Percentiles rank a stretch among this genome's conserved stretches.
Conservation (phyloP, 2,329 filamentous ascomycete genomes). For the Talaromyces sp. region DNA sequence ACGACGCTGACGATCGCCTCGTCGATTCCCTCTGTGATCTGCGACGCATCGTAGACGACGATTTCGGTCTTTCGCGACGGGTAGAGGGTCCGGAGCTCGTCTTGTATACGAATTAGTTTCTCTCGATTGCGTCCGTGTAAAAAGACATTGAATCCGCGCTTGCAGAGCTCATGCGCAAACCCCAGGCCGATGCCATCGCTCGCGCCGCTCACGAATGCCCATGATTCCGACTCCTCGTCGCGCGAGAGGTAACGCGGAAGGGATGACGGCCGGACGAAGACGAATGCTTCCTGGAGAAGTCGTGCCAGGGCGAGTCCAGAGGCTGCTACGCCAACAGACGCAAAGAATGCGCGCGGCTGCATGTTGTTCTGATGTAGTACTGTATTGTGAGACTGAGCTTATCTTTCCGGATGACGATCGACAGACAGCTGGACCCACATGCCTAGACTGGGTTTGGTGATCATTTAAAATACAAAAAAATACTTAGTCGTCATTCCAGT, state of each 20-base stretch:
- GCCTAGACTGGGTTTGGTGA: too few species aligned
- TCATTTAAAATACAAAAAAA: too few species aligned
- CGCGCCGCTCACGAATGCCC: constrained; percentile 50
- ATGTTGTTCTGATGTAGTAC: neutral
- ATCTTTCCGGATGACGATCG: neutral
- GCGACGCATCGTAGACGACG: constrained; percentile 42
- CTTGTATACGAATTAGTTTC: constrained; percentile 43
- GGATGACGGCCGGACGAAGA: constrained; percentile 15
- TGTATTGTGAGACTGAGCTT: neutral
- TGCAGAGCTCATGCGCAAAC: constrained; percentile 48
- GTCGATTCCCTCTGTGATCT: constrained; percentile 17
- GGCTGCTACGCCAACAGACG: neutral
- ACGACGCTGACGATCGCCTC: constrained; percentile 22
- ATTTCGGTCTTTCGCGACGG: constrained; percentile 36
- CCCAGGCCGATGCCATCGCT: constrained; percentile 52
- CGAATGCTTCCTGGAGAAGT: constrained; percentile 8
- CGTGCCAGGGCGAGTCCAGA: neutral
- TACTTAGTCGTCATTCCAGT: too few species aligned
- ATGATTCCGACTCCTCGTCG: constrained; percentile 21
- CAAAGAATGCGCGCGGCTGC: neutral
- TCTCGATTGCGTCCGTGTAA: constrained; percentile 51
- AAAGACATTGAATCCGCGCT: constrained; percentile 51
- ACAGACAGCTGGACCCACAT: neutral
- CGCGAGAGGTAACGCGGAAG: constrained; percentile 13
- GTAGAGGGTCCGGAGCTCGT: constrained; percentile 34